Evolutionary conservation across 176 grass and related monocot genomes (phyloP).

Genomic region (Dactylis glomerata): DNA sequence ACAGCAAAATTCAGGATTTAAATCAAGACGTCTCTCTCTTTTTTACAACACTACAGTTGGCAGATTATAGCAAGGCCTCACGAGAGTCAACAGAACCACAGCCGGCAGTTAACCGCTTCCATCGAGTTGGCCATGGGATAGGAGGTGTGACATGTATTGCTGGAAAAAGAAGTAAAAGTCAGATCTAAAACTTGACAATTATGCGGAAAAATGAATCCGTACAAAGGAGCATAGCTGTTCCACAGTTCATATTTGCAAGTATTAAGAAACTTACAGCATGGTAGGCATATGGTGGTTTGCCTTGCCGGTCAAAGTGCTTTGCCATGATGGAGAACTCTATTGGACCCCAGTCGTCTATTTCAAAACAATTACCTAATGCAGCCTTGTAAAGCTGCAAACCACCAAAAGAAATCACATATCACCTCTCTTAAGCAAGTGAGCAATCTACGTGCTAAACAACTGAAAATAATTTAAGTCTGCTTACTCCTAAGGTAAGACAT

Average conservation of each 20-base stretch:
- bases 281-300: conserved; percentile 86
- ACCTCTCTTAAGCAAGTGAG: neutral
- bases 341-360: conserved; percentile 86
- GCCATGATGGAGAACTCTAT: conserved; percentile 92
- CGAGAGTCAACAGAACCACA: neutral
- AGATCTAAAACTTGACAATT: conserved; percentile 13
- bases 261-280: conserved; percentile 59
- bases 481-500: neutral
- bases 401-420: conserved; percentile 18
- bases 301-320: conserved; percentile 91
- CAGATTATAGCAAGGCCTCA: neutral
- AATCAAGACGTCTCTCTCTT: neutral
- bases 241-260: neutral
- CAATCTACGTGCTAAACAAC: conserved; percentile 3
- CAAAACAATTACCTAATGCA: conserved; percentile 89
- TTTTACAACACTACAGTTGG: conserved; percentile 7
- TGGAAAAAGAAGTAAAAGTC: conserved; percentile 28
- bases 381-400: conserved; percentile 80
- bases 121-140: conserved; percentile 72
- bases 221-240: neutral
- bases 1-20: neutral
- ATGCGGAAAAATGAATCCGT: neutral
- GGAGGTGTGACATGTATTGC: conserved; percentile 91
- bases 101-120: conserved; percentile 47
- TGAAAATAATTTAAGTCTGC: neutral